Base-by-base conservation (phyloP, 78 protist genomes). In the Salpingoeca rosetta region DNA sequence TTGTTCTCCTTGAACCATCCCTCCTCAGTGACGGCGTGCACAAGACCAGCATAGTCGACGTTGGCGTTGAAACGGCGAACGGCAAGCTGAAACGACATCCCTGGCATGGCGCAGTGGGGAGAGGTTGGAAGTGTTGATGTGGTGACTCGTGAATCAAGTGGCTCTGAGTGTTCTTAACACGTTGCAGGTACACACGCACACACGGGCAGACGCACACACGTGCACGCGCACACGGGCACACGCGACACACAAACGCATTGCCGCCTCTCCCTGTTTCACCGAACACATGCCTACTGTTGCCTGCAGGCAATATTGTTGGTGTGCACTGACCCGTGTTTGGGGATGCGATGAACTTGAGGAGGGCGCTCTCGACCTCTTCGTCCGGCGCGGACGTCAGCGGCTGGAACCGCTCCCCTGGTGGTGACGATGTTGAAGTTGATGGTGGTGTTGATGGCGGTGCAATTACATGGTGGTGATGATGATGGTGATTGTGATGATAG, bases 31-130 rank as follows among this genome's bases (percentile, higher is more conserved):
- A 51, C 81, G 3, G 83, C 73, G 73, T 80, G 83, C 27, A 2
- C 39, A 35, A 90, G 86, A 2, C 92, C 92, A 27, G 74, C 38
- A 77, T 90, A 90, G 84, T 84, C 88, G 43, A 90, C 74, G 88
- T 90, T 90, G 78, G 78, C 74, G 86, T 90, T 90, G 80, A 90
- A 90, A 39, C 7, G 74, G 26, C 17, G 43, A 3, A 83, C 75
- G 39, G 84, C 84, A 73, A 73, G 74, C 38, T 80, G 26, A 80
- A 79, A 86, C 11, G 92, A 42, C 76, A 75, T 44, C 37, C 79
- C 85, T 51, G 65, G 65, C 38, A 25, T 36, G 2, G 82, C 2
- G 65, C 37, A 27, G 38, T 2, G 76, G 76, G 76, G 35, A 27
- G 76, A n/a, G 12, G 65, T 7, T 51, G 65, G 7, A 7, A 51